These are phyloP conservation scores for Porcisia hertigi DNA, from an alignment of 208 protist species.

Conservation along the genomic window DNA sequence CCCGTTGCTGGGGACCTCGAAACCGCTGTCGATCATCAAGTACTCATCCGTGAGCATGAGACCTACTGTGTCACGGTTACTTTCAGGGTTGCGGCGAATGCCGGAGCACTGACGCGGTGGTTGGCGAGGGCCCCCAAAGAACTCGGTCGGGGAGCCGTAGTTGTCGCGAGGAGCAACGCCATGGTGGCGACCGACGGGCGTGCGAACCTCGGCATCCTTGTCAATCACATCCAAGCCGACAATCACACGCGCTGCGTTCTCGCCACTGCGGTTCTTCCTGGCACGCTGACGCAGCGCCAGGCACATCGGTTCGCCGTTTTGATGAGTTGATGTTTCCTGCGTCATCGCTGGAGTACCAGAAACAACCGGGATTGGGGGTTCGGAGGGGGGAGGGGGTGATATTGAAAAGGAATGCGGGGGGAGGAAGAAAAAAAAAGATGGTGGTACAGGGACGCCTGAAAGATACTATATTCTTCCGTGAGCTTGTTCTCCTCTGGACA, in stretches of 20 bases:
- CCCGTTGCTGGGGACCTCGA: constrained; percentile 3
- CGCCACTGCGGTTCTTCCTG: constrained; percentile 37
- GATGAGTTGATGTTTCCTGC: constrained; percentile 1
- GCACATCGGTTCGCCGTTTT: constrained; percentile 3
- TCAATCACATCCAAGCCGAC: constrained; percentile 15
- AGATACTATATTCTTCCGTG: neutral
- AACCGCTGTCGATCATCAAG: constrained; percentile 33
- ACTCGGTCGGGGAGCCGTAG: constrained; percentile 60
- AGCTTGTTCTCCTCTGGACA: neutral
- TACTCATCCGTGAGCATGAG: constrained; percentile 77
- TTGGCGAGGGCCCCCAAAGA: constrained; percentile 64
- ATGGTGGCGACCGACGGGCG: constrained; percentile 32
- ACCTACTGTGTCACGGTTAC: constrained; percentile 55
- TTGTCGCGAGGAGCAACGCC: constrained; percentile 13
- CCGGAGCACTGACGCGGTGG: constrained; percentile 58
- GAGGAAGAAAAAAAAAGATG: neutral
- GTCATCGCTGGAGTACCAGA: constrained; percentile 6
- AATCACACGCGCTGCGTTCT: constrained; percentile 35
- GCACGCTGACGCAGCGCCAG: constrained; percentile 32
- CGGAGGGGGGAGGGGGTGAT: neutral
- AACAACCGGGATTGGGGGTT: too few relatives aligned
- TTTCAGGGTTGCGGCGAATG: constrained; percentile 65
- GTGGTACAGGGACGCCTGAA: neutral
- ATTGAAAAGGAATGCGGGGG: neutral
- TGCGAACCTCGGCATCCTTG: constrained; percentile 15